phyloP scores from a whole-genome alignment of 305 asterid species.

The Solanum aculeatissimum region DNA sequence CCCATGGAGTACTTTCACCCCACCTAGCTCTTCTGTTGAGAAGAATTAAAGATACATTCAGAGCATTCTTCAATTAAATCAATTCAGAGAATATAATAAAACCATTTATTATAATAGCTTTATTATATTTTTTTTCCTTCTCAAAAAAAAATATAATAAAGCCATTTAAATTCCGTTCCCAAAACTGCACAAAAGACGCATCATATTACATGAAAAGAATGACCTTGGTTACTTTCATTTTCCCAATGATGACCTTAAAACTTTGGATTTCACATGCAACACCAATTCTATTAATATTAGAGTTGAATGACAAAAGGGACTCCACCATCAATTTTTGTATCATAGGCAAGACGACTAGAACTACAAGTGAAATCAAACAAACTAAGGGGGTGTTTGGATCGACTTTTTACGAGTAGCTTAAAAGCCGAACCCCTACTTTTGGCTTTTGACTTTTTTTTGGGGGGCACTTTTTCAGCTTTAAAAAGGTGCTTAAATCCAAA shows the following conservation, averaged over 20 bases:
- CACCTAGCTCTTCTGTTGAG: conserved; percentile 49
- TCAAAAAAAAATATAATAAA: background rate
- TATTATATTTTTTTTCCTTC: too few species aligned
- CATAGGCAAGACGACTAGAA: background rate
- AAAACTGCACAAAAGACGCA: background rate
- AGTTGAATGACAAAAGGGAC: background rate
- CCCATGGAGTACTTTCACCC: conserved; percentile 86
- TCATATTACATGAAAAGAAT: background rate
- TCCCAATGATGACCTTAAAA: background rate
- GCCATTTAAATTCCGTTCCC: background rate
- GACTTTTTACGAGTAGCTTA: too few species aligned
- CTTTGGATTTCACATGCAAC: background rate
- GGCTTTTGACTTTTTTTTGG: too few species aligned
- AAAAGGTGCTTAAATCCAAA: too few species aligned
- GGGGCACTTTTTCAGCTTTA: too few species aligned
- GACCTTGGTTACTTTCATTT: background rate
- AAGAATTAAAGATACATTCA: conserved; percentile 3
- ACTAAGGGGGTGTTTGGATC: background rate
- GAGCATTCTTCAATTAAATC: background rate
- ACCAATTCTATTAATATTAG: background rate
- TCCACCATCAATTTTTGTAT: background rate
- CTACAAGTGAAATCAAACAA: background rate
- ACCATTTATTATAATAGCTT: too few species aligned
- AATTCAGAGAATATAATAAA: background rate
- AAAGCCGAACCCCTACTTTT: too few species aligned